Conservation (phyloP, 192 early-diverging fungal species). For the Coemansia umbellata region DNA sequence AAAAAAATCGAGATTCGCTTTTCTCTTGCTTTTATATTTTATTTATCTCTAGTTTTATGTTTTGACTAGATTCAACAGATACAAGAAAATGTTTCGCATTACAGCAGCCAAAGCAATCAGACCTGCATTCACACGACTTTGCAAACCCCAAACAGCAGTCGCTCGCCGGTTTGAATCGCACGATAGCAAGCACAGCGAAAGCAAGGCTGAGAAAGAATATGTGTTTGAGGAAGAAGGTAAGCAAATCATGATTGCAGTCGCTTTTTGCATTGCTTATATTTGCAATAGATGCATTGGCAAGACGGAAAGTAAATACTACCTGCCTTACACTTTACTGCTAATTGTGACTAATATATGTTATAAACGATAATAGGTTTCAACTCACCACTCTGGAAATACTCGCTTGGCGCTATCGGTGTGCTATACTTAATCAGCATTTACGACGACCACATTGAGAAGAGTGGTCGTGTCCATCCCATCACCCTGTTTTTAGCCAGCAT, state of each 20-base stretch:
- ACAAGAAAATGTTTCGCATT: slow-evolving; percentile 32
- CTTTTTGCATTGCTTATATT: too few species aligned
- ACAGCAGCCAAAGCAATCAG: slow-evolving; percentile 17
- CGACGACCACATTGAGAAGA: slow-evolving; percentile 46
- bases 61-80: neutral
- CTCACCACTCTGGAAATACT: slow-evolving; percentile 47
- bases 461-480: slow-evolving; percentile 43
- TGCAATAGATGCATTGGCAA: neutral
- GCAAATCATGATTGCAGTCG: neutral
- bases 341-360: too few species aligned
- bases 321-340: neutral
- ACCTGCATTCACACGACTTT: slow-evolving; percentile 10
- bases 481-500: slow-evolving; percentile 41
- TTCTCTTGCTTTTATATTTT: neutral
- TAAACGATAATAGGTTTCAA: slow-evolving; percentile 34
- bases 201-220: slow-evolving; percentile 8
- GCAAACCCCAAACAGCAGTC: slow-evolving; percentile 11
- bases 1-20: neutral
- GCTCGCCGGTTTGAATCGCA: slow-evolving; percentile 36
- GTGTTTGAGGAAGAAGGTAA: slow-evolving; percentile 39
- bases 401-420: slow-evolving; percentile 23
- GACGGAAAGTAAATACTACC: neutral
- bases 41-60: slow-evolving; percentile 1
- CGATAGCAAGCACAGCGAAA: slow-evolving; percentile 11
- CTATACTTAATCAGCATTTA: slow-evolving; percentile 34